Evolutionary conservation across 2,329 filamentous ascomycete genomes (phyloP), one percentile per base, ranked within the genome.

Genomic region (Neopestalotiopsis sp.): DNA sequence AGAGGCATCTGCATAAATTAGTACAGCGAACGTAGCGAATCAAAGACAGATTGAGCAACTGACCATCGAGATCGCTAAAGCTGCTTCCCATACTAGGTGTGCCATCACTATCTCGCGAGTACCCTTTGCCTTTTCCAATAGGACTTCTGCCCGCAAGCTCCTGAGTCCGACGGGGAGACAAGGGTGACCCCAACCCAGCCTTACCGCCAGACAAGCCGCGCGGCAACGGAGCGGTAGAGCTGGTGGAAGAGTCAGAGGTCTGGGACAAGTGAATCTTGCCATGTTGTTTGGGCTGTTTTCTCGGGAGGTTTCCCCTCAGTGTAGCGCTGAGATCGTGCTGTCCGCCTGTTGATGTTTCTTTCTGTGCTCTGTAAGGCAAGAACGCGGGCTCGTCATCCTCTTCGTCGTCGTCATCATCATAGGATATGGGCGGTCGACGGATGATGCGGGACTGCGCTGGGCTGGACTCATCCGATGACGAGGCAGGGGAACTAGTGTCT

Each of bases 71-170:
- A 81, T 96, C 94, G 79, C 92, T 95, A 75, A 94, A 96, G 74
- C 92, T 95, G 78, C 93, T 95, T 1, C 93, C 92, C 90, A 94
- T 94, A 74, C 92, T 94, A 1, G 91, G 92, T 14, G 90, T 91
- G 14, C 91, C 91, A 71, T 94, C 91, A 75, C 91, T 94, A 13
- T 92, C 90, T 13, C 85, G 84, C 1, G 86, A 87, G 60, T 83
- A 79, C 0, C 82, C 84, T 73, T 86, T 85, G 34, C 81, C 83
- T 69, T 85, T 86, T 9, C 80, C 81, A 9, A 81, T 79, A 1
- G 89, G 86, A 73, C 86, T 89, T 59, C 87, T 81, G 32, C 85
- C 85, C 2, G 86, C 83, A 63, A 91, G 75, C 74, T 92, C 90
- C 6, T 86, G 84, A 14, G 86, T 86, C 30, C 90, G 85, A 28